phyloP scores from a whole-genome alignment of 768 basidiomycete species.

The Gymnopilus junonius region DNA sequence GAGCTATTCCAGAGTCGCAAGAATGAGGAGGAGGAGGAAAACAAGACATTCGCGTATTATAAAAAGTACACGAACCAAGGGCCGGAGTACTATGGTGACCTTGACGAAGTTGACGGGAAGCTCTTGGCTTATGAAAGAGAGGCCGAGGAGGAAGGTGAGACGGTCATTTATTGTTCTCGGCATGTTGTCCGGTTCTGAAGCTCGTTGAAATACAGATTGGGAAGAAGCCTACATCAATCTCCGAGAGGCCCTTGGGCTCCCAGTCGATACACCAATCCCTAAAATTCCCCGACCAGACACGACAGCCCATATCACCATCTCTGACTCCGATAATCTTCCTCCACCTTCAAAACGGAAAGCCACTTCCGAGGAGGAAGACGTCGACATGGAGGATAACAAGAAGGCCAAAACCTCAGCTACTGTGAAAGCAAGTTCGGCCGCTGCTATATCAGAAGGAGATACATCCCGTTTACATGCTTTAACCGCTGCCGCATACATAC shows the following conservation, averaged over 20 bases:
- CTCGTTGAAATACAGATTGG: conserved; percentile 54
- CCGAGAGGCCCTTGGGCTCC: conserved; percentile 55
- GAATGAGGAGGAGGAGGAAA: conserved; percentile 90
- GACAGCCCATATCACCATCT: conserved; percentile 18
- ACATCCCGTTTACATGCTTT: conserved; percentile 46
- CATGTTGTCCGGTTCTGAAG: not conserved
- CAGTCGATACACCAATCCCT: conserved; percentile 55
- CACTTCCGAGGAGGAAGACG: conserved; percentile 47
- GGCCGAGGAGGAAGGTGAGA: conserved; percentile 75
- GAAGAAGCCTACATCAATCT: conserved; percentile 61
- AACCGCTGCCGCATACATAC: conserved; percentile 70
- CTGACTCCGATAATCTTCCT: conserved; percentile 24
- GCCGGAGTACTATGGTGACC: conserved; percentile 88
- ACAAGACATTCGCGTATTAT: conserved; percentile 71
- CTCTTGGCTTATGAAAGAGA: conserved; percentile 73
- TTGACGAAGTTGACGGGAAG: conserved; percentile 77
- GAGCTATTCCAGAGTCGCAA: conserved; percentile 92
- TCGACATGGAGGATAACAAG: conserved; percentile 40
- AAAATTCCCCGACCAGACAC: conserved; percentile 47
- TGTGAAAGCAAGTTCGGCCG: conserved; percentile 26
- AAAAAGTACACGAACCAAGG: conserved; percentile 90
- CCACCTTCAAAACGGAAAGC: conserved; percentile 60
- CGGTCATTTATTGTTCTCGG: not conserved
- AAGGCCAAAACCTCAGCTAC: conserved; percentile 33
- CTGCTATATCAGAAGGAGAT: conserved; percentile 31